Percentiles rank a stretch among this genome's conserved stretches.
phyloP scores from a whole-genome alignment of 2,329 filamentous ascomycete species.

The Pseudopyrenochaeta lycopersici region DNA sequence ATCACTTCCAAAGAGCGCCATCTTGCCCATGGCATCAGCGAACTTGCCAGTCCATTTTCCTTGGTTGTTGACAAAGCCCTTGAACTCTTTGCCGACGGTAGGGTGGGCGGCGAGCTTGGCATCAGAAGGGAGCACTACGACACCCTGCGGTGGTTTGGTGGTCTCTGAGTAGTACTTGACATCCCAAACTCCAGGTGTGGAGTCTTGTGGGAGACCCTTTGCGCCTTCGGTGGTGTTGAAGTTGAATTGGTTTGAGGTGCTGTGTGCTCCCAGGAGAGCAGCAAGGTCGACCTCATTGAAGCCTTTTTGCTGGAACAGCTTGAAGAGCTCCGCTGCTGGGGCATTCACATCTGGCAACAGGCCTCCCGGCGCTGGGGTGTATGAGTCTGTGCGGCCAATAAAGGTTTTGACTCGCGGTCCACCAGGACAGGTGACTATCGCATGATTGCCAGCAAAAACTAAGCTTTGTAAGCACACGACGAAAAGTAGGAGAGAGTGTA shows the following conservation, averaged over 20 bases:
- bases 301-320: conserved; percentile 33
- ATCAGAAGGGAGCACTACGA: conserved; percentile 43
- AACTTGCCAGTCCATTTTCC: conserved; percentile 47
- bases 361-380: conserved; percentile 10
- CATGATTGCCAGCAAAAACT: conserved; percentile 21
- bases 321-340: conserved; percentile 15
- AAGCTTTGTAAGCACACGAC: conserved; percentile 8
- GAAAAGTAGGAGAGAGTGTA: conserved; percentile 38
- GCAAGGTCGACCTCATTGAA: conserved; percentile 35
- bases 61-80: conserved; percentile 43
- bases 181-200: conserved; percentile 36
- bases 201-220: conserved; percentile 23
- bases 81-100: conserved; percentile 45
- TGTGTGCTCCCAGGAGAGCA: conserved; percentile 34
- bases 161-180: conserved; percentile 36
- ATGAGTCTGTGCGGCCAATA: conserved; percentile 23
- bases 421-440: conserved; percentile 22
- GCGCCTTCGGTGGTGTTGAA: conserved; percentile 23
- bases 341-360: conserved; percentile 13
- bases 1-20: conserved; percentile 28
- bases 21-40: conserved; percentile 34
- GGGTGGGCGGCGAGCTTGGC: conserved; percentile 30
- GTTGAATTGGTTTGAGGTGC: conserved; percentile 27
- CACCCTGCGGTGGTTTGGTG: conserved; percentile 27
- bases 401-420: conserved; percentile 18